A percentile compares a stretch with the other conserved stretches of the same genome.
These are phyloP conservation scores for Paramyrothecium sp. DNA, from an alignment of 2,329 filamentous ascomycete species.

Conservation along the genomic window DNA sequence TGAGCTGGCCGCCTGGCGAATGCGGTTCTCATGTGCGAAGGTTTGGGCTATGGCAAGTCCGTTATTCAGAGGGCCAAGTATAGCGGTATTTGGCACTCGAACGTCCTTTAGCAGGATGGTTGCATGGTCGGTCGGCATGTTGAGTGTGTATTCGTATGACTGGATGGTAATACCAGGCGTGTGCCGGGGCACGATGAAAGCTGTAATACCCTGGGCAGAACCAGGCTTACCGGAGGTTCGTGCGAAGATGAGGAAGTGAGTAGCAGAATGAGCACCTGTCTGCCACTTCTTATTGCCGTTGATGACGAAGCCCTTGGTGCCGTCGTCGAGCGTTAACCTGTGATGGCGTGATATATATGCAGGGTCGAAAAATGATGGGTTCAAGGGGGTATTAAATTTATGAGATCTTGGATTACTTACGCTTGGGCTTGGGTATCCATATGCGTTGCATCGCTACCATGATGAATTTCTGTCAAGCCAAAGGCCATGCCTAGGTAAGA, in stretches of 20 bases:
- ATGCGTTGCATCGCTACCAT: conserved; percentile 13
- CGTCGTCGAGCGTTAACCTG: conserved; percentile 4
- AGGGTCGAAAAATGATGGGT: too few relatives aligned
- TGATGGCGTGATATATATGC: too few relatives aligned
- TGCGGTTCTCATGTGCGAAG: conserved; percentile 14
- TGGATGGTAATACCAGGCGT: conserved; percentile 5
- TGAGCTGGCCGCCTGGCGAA: conserved; percentile 12
- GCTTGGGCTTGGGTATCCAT: conserved; percentile 11
- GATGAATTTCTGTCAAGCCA: conserved; percentile 13
- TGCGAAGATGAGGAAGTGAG: conserved; percentile 12
- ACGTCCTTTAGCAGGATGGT: conserved; percentile 9
- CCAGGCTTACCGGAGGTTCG: conserved; percentile 12
- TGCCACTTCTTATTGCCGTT: conserved; percentile 16
- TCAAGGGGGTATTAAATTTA: too few relatives aligned
- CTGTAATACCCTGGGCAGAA: conserved; percentile 12
- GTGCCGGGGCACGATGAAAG: conserved; percentile 9
- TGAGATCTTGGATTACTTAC: too few relatives aligned
- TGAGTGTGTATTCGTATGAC: conserved; percentile 15
- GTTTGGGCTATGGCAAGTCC: conserved; percentile 14
- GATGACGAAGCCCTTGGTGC: conserved; percentile 8
- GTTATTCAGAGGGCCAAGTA: conserved; percentile 7
- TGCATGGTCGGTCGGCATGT: conserved; percentile 15
- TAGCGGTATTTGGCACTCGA: conserved; percentile 5
- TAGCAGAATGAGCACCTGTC: conserved; percentile 11
- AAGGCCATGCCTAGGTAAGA: conserved; percentile 3